These are phyloP conservation scores for sweet orange (Citrus sinensis) DNA, from an alignment of 345 rosid species.

Conservation along the genomic window DVS_A1.0 CM039169.1:30282501-30283000, in stretches of 20 bases:
- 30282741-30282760: too few species aligned
- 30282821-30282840: not conserved
- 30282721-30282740: not conserved
- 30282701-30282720: not conserved
- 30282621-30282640: not conserved
- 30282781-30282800: not conserved
- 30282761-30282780: not conserved
- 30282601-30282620: not conserved
- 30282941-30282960: too few species aligned
- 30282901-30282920: too few species aligned
- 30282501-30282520: not conserved
- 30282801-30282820: not conserved
- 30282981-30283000: not conserved
- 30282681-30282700: conserved; percentile 10
- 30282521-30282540: not conserved
- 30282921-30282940: too few species aligned
- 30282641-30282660: conserved; percentile 23
- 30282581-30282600: not conserved
- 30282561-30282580: not conserved
- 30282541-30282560: not conserved
- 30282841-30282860: not conserved
- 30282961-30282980: too few species aligned
- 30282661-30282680: not conserved
- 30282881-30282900: too few species aligned
- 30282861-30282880: not conserved